Evolutionary conservation across 2,329 filamentous ascomycete genomes (phyloP).

Genomic region (Zasmidium angulare): DNA sequence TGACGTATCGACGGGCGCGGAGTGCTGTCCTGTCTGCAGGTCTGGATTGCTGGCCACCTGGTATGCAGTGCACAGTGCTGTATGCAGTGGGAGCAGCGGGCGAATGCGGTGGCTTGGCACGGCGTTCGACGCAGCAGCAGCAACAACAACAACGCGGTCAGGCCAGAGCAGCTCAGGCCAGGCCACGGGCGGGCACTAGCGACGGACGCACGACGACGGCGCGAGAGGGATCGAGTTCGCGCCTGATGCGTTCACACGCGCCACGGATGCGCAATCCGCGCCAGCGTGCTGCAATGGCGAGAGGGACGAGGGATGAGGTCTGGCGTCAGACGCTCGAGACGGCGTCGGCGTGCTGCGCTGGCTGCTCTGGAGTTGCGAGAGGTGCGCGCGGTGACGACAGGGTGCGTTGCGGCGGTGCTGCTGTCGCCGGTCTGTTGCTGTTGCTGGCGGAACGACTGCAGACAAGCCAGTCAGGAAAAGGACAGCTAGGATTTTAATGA

Average conservation of each 20-base stretch:
- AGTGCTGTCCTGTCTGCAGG: background rate
- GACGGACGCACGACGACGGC: background rate
- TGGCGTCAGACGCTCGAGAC: background rate
- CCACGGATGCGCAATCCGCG: background rate
- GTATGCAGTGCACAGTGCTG: slow-evolving; percentile 1
- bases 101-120: background rate
- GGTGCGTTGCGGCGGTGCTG: background rate
- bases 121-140: background rate
- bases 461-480: background rate
- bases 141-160: background rate
- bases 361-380: background rate
- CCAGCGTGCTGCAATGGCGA: background rate
- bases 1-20: background rate
- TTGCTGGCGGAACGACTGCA: background rate
- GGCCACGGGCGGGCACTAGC: background rate
- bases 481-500: background rate
- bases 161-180: too few relatives aligned
- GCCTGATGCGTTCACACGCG: background rate
- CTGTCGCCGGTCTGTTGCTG: too few relatives aligned
- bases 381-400: background rate
- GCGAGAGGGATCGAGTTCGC: background rate
- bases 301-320: background rate
- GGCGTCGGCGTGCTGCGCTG: background rate
- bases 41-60: background rate
- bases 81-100: too few relatives aligned